Conservation (phyloP, 2,329 filamentous ascomycete genomes). For the Leptographium flavum region DNA sequence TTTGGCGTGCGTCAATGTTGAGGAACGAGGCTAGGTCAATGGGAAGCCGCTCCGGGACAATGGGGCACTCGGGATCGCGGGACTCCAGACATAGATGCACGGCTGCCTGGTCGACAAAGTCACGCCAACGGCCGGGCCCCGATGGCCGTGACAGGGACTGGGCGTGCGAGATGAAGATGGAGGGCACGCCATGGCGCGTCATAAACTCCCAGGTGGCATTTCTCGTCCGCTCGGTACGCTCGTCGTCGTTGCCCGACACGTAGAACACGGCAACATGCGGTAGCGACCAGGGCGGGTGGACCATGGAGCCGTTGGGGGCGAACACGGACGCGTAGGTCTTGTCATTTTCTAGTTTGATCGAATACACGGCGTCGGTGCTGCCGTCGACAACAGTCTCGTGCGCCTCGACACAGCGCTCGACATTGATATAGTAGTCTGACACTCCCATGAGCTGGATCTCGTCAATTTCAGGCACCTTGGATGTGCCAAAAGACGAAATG, state of each 20-base stretch:
- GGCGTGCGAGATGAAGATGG: conserved; percentile 31
- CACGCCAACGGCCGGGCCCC: conserved; percentile 17
- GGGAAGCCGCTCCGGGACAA: conserved; percentile 26
- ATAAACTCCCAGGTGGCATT: conserved; percentile 31
- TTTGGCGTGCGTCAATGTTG: conserved; percentile 35
- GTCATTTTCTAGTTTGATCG: conserved; percentile 25
- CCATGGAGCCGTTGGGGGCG: conserved; percentile 20
- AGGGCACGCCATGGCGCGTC: conserved; percentile 30
- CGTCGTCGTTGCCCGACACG: conserved; percentile 27
- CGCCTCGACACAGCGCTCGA: conserved; percentile 32
- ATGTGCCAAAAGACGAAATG: conserved; percentile 31
- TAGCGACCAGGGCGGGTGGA: conserved; percentile 29
- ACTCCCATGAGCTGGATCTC: conserved; percentile 38
- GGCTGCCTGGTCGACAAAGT: conserved; percentile 25
- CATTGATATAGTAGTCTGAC: conserved; percentile 34
- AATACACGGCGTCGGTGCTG: conserved; percentile 17
- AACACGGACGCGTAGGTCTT: conserved; percentile 22
- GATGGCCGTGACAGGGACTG: conserved; percentile 21
- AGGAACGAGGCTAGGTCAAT: conserved; percentile 34
- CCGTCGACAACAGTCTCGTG: conserved; percentile 16
- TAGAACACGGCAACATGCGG: conserved; percentile 37
- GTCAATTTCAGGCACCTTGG: conserved; percentile 21
- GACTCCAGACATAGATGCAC: conserved; percentile 34
- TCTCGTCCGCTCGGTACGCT: conserved; percentile 22
- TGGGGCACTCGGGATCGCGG: conserved; percentile 20